Percentiles rank a stretch among this genome's conserved stretches.
Evolutionary conservation across 1,284 basidiomycete species (phyloP).

Genomic region (Wallemia hederae): DNA sequence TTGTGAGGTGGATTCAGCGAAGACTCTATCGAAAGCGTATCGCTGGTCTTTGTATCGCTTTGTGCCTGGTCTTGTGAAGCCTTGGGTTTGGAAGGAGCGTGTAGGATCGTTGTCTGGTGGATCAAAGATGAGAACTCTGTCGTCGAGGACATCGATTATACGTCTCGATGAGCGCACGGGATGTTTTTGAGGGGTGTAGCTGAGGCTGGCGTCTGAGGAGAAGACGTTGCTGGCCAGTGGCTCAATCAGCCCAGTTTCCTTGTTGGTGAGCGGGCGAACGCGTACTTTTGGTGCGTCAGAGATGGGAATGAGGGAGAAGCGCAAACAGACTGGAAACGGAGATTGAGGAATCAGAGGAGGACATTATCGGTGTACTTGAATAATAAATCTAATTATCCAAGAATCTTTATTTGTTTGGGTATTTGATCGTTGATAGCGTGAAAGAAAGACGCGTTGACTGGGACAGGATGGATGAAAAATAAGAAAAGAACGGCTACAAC

Average conservation of each 20-base stretch:
- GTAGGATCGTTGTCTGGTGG: slow-evolving; percentile 57
- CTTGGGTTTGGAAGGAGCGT: slow-evolving; percentile 41
- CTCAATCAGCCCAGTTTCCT: neutral
- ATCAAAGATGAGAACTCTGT: slow-evolving; percentile 53
- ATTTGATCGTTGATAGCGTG: too few relatives aligned
- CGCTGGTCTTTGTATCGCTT: slow-evolving; percentile 73
- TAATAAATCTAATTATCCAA: too few relatives aligned
- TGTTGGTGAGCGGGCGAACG: slow-evolving; percentile 1
- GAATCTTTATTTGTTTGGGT: neutral
- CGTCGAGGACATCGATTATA: slow-evolving; percentile 18
- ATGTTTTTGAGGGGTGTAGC: neutral
- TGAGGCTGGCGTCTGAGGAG: neutral
- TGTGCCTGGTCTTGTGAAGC: slow-evolving; percentile 50
- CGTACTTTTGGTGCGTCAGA: neutral
- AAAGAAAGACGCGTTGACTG: too few relatives aligned
- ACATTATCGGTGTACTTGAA: too few relatives aligned
- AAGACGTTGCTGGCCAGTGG: neutral
- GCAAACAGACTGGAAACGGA: neutral
- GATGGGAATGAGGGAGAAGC: neutral
- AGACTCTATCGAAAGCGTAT: slow-evolving; percentile 84
- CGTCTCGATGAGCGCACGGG: slow-evolving; percentile 1
- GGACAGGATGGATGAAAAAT: neutral
- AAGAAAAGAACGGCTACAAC: too few relatives aligned
- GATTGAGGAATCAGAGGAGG: neutral
- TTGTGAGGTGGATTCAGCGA: slow-evolving; percentile 46